Evolutionary conservation across 805 yeast species (phyloP).

Genomic region (Isabelozyma gotoi): DNA sequence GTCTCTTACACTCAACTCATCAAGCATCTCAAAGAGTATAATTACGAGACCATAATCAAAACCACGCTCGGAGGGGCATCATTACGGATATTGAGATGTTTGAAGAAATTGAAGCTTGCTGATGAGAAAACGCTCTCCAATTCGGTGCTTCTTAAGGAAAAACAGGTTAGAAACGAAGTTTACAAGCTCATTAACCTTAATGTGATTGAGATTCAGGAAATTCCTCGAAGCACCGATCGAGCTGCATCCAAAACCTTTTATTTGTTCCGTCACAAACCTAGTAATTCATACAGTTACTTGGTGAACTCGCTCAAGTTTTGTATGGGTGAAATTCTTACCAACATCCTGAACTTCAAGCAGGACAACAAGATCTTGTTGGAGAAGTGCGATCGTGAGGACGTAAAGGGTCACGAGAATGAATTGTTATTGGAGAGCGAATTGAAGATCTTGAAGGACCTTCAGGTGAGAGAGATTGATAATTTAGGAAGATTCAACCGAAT

Average conservation of each 20-base stretch:
- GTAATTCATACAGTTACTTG: slow-evolving; percentile 31
- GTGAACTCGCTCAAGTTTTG: slow-evolving; percentile 47
- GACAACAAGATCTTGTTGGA: slow-evolving; percentile 68
- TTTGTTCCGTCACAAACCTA: slow-evolving; percentile 65
- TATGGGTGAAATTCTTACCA: slow-evolving; percentile 51
- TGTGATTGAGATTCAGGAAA: slow-evolving; percentile 85
- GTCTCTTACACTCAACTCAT: slow-evolving; percentile 60
- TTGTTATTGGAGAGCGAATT: slow-evolving; percentile 73
- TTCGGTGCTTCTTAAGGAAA: slow-evolving; percentile 72
- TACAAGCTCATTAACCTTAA: slow-evolving; percentile 67
- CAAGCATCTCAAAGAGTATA: slow-evolving; percentile 45
- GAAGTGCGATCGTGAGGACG: slow-evolving; percentile 88
- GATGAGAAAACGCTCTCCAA: slow-evolving; percentile 85
- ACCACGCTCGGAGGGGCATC: slow-evolving; percentile 65
- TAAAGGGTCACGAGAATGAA: slow-evolving; percentile 76
- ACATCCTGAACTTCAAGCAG: slow-evolving; percentile 51
- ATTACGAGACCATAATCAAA: slow-evolving; percentile 57
- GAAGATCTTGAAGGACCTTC: slow-evolving; percentile 63
- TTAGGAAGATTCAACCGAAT: slow-evolving; percentile 57
- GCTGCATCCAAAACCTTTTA: slow-evolving; percentile 87
- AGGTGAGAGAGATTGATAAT: slow-evolving; percentile 54
- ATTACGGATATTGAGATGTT: slow-evolving; percentile 73
- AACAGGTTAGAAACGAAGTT: slow-evolving; percentile 69
- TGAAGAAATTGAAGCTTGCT: slow-evolving; percentile 65
- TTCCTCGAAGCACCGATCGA: slow-evolving; percentile 88